Evolutionary conservation across 139 green algal species (phyloP), one percentile per base, ranked within the genome.

Genomic region (Chloropicon primus): DNA sequence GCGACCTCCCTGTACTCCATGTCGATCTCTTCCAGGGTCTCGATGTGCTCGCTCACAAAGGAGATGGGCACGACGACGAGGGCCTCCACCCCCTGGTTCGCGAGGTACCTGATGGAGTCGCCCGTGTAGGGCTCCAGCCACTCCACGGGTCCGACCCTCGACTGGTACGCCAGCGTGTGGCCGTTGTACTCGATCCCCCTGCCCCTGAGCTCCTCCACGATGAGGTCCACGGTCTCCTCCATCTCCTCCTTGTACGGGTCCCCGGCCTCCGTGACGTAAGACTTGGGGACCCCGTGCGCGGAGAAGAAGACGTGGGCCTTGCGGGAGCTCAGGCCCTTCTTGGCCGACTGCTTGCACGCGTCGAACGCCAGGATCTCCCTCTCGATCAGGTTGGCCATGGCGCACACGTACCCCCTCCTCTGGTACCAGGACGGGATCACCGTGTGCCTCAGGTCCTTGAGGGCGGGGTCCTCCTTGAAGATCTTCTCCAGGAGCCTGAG

Each of bases 21-120:
- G 89, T 99, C 96, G 74, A 99, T 99, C 87, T 99, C 96, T 82
- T 99, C 96, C 26, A 99, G 87, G 28, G 96, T 99, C 88, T 99
- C 96, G 62, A 99, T 99, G 89, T 99, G 96, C 85, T 99, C 96
- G 3, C 81, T 92, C 25, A 99, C 95, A 86, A 99, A 99, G 74
- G 79, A 90, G 81, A 99, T 94, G 62, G 95, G 95, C 77, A 99
- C 95, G 2, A 94, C 95, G 74, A 98, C 86, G 80, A 99, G 80
- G 22, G 77, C 84, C 73, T 89, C 89, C 24, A 88, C 78, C 25
- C 95, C 95, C 0, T 41, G 27, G 22, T 71, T 62, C 0, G 89
- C 95, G 27, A 99, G 87, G 77, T 94, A 94, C 86, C 82, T 84
- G 81, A 99, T 99, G 72, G 81, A 90, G 29, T 95, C 92, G 83